Evolutionary conservation across 179 eudicot genomes (phyloP).

Genomic region (Beta corolliflora): DNA sequence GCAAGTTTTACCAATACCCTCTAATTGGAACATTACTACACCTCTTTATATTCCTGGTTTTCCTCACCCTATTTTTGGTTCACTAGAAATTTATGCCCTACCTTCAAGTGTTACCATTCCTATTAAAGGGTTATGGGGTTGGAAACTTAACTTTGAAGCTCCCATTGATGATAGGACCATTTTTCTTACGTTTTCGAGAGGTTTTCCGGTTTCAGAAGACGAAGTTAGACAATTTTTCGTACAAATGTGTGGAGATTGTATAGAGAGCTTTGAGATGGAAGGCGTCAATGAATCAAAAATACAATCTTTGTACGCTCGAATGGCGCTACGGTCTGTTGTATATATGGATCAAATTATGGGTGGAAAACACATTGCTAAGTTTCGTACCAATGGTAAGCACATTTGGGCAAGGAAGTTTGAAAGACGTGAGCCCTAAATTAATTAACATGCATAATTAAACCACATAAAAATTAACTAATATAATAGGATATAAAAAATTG

Average conservation of each 20-base stretch:
- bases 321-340: slow-evolving; percentile 35
- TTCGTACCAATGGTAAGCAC: slow-evolving; percentile 46
- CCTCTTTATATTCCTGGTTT: slow-evolving; percentile 33
- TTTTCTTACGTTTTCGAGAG: slow-evolving; percentile 52
- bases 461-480: background rate
- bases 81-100: slow-evolving; percentile 19
- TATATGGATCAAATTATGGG: slow-evolving; percentile 43
- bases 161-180: slow-evolving; percentile 41
- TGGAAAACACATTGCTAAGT: slow-evolving; percentile 34
- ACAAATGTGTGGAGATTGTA: slow-evolving; percentile 43
- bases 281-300: background rate
- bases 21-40: background rate
- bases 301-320: slow-evolving; percentile 42
- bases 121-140: slow-evolving; percentile 23
- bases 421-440: slow-evolving; percentile 22
- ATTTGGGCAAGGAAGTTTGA: slow-evolving; percentile 62
- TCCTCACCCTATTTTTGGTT: slow-evolving; percentile 38
- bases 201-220: slow-evolving; percentile 35
- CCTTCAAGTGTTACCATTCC: slow-evolving; percentile 21
- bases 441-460: background rate
- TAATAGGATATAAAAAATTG: background rate
- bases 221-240: slow-evolving; percentile 39
- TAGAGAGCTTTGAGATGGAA: slow-evolving; percentile 39
- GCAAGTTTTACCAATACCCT: slow-evolving; percentile 24
- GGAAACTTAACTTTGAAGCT: slow-evolving; percentile 35